These are phyloP conservation scores for Chlorella sp. DNA, from an alignment of 139 green algal species.

Conservation along the genomic window DNA sequence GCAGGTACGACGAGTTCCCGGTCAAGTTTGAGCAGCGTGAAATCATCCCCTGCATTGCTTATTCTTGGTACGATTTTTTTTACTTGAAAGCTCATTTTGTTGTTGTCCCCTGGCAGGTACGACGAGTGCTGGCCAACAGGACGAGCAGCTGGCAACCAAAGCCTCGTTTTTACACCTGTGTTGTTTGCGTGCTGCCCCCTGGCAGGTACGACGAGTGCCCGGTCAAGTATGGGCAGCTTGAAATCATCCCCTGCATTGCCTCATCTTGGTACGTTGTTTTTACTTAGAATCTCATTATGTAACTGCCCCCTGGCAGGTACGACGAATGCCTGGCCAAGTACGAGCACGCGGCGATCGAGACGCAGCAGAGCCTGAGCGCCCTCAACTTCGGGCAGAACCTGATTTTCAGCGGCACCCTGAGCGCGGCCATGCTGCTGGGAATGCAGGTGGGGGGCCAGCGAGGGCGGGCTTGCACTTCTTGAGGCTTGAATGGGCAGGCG, in stretches of 20 bases:
- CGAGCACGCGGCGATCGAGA: slow-evolving; percentile 81
- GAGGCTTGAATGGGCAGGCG: too few relatives aligned
- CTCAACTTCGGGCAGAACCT: slow-evolving; percentile 95
- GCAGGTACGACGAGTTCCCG: slow-evolving; percentile 87
- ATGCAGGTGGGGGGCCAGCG: slow-evolving; percentile 42
- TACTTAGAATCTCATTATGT: too few relatives aligned
- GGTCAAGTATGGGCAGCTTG: slow-evolving; percentile 62
- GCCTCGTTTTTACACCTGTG: too few relatives aligned
- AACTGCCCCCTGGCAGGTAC: slow-evolving; percentile 64
- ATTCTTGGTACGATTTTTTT: too few relatives aligned
- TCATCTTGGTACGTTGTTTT: too few relatives aligned
- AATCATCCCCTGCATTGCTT: neutral
- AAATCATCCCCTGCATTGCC: neutral
- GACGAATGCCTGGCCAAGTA: slow-evolving; percentile 83
- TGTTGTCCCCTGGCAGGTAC: slow-evolving; percentile 56
- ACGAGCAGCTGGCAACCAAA: slow-evolving; percentile 49
- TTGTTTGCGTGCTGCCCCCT: too few relatives aligned
- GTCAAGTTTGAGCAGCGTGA: slow-evolving; percentile 61
- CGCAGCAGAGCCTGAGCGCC: slow-evolving; percentile 80
- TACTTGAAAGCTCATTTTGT: too few relatives aligned
- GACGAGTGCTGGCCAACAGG: slow-evolving; percentile 79
- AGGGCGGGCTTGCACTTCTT: too few relatives aligned
- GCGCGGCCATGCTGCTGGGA: slow-evolving; percentile 82
- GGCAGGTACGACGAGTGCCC: slow-evolving; percentile 87
- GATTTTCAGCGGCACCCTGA: slow-evolving; percentile 87